Evolutionary conservation across 495 filamentous ascomycete genomes (phyloP).

Genomic region (Bacidia rubella): DNA sequence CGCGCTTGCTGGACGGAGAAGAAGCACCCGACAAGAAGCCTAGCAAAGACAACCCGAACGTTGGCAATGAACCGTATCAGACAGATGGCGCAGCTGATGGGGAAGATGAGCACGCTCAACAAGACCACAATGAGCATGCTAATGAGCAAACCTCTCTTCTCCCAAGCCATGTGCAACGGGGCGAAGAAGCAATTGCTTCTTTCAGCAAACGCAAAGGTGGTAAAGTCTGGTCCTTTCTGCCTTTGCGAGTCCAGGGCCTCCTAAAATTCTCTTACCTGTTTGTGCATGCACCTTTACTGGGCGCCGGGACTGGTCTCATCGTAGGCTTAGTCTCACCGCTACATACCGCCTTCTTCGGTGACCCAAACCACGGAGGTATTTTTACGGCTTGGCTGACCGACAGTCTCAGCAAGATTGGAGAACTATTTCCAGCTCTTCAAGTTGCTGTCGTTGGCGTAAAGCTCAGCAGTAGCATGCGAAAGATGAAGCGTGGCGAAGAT

Average conservation of each 20-base stretch:
- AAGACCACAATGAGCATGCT: conserved; percentile 16
- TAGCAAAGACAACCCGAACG: conserved; percentile 16
- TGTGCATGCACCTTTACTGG: conserved; percentile 53
- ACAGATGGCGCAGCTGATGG: conserved; percentile 14
- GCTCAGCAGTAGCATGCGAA: conserved; percentile 38
- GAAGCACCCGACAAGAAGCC: conserved; percentile 26
- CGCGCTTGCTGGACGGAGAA: conserved; percentile 39
- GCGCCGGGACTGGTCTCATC: conserved; percentile 44
- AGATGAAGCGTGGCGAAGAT: conserved; percentile 36
- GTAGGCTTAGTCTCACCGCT: conserved; percentile 50
- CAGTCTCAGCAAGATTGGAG: conserved; percentile 51
- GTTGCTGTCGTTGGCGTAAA: conserved; percentile 63
- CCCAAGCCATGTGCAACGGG: conserved; percentile 22
- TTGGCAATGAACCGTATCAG: conserved; percentile 15
- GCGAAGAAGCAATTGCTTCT: conserved; percentile 15
- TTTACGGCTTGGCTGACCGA: conserved; percentile 60
- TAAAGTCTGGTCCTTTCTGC: conserved; percentile 28
- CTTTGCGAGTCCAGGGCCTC: conserved; percentile 22
- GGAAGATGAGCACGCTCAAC: conserved; percentile 13
- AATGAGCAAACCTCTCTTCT: conserved; percentile 40
- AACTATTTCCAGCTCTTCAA: conserved; percentile 57
- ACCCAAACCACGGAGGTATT: conserved; percentile 49
- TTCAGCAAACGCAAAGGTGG: conserved; percentile 19
- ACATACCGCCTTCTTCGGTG: conserved; percentile 53
- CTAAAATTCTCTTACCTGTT: conserved; percentile 39